Evolutionary conservation across 345 rosid genomes (phyloP).

Genomic region (Hypericum perforatum): DNA sequence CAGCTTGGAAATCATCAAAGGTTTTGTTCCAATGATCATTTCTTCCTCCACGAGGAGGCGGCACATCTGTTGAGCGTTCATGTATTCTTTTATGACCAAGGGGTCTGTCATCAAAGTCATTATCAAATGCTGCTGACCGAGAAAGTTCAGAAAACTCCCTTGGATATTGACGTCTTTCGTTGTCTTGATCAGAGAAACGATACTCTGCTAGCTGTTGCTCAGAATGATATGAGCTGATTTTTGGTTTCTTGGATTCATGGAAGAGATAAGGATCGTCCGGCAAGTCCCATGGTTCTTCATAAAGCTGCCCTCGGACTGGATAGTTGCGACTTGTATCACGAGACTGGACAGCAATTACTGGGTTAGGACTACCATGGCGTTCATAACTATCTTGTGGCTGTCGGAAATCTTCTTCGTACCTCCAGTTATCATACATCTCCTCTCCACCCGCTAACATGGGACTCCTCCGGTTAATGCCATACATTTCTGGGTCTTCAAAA

Average conservation of each 20-base stretch:
- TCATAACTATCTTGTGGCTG: constrained; percentile 35
- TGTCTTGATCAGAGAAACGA: constrained; percentile 46
- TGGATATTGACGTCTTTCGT: constrained; percentile 36
- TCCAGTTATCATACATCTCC: constrained; percentile 29
- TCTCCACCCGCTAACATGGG: constrained; percentile 37
- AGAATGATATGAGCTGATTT: constrained; percentile 46
- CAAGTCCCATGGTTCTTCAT: constrained; percentile 69
- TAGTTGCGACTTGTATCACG: constrained; percentile 37
- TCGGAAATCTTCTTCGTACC: constrained; percentile 24
- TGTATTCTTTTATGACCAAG: constrained; percentile 39
- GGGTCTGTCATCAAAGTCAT: constrained; percentile 29
- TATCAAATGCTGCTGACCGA: constrained; percentile 38
- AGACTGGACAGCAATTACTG: constrained; percentile 35
- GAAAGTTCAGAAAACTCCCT: constrained; percentile 43
- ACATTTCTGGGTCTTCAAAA: constrained; percentile 36
- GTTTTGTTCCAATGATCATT: constrained; percentile 36
- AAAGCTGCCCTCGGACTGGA: constrained; percentile 31
- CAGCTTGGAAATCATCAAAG: constrained; percentile 39
- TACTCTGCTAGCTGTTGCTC: constrained; percentile 65
- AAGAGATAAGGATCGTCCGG: constrained; percentile 51
- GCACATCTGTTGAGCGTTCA: constrained; percentile 25
- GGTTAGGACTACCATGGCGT: constrained; percentile 39
- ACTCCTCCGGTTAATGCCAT: constrained; percentile 40
- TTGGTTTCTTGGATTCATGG: constrained; percentile 59
- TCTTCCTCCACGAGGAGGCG: constrained; percentile 36